Evolutionary conservation across 441 rosid genomes (phyloP), one percentile per base, ranked within the genome.

Genomic region (Corymbia calophylla): DNA sequence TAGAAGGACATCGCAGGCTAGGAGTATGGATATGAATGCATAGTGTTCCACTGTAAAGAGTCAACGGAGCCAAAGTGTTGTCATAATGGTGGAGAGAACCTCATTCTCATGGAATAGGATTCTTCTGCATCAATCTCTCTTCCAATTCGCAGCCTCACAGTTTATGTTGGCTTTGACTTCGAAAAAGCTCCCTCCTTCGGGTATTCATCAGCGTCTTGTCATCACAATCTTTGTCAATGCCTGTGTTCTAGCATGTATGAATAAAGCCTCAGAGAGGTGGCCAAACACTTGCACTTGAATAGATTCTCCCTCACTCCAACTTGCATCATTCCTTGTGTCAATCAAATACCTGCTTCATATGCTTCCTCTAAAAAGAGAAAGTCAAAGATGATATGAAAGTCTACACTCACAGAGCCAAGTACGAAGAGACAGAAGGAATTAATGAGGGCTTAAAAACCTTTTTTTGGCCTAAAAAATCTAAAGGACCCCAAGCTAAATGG

Each of bases 91-190:
- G 84, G 89, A 88, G 92, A 89, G 97, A 93, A 96, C 92, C 95
- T 88, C 77, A 94, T 96, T 96, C 98, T 89, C 77, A 66, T 56
- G 90, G 97, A 92, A 95, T 92, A 88, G 80, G 94, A 94, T 95
- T 93, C 98, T 91, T 84, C 39, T 88, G 94, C 94, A 94, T 90
- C 94, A 91, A 88, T 87, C 92, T 89, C 89, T 89, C 94, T 88
- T 93, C 88, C 92, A 88, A 93, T 94, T 94, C 88, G 94, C 91
- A 91, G 64, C 90, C 91, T 91, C 93, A 31, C 48, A 91, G 44
- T 87, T 77, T 39, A 87, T 62, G 80, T 87, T 9, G 87, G 32
- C 88, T 70, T 90, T 90, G 88, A 89, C 91, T 88, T 49, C 68
- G 44, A 51, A 58, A 60, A 90, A 80, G 29, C 88, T 88, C 89